Evolutionary conservation across 1,284 basidiomycete species (phyloP).

Genomic region (Clitocybe nebularis): DNA sequence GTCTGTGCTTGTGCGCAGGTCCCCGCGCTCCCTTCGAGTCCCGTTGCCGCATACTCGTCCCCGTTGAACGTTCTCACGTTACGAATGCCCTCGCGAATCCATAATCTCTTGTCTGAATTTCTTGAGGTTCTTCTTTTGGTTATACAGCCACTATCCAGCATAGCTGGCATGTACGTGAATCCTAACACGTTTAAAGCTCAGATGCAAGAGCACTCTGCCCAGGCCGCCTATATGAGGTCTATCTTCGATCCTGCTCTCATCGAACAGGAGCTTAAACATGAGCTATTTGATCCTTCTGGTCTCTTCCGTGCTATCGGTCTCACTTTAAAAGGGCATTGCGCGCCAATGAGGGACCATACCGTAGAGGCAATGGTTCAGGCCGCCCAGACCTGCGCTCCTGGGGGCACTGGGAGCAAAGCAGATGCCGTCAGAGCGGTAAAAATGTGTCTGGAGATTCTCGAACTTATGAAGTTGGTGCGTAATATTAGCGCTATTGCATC

Average conservation of each 20-base stretch:
- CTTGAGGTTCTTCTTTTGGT: conserved; percentile 81
- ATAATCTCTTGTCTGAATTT: conserved; percentile 72
- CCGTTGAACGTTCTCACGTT: conserved; percentile 47
- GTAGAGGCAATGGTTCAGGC: conserved; percentile 82
- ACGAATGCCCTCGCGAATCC: conserved; percentile 74
- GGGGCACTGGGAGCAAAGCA: conserved; percentile 47
- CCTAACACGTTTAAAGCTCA: conserved; percentile 47
- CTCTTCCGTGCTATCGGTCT: conserved; percentile 78
- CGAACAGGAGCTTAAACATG: conserved; percentile 74
- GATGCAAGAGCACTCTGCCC: conserved; percentile 55
- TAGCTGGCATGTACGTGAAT: conserved; percentile 51
- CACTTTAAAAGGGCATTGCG: conserved; percentile 87
- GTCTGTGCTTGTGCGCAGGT: conserved; percentile 55
- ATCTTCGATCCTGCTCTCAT: conserved; percentile 74
- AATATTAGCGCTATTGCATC: conserved; percentile 14
- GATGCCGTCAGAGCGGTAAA: conserved; percentile 76
- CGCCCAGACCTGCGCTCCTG: conserved; percentile 55
- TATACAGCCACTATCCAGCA: conserved; percentile 64
- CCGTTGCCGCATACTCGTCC: conserved; percentile 43
- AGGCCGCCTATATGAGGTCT: conserved; percentile 53
- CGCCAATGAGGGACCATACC: conserved; percentile 84
- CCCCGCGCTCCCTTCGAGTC: conserved; percentile 34
- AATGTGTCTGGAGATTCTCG: conserved; percentile 87
- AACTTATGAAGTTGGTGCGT: conserved; percentile 92
- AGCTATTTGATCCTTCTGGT: conserved; percentile 78